Base-by-base conservation (phyloP, 495 filamentous ascomycete species). In the Ascodesmis nigricans region DNA sequence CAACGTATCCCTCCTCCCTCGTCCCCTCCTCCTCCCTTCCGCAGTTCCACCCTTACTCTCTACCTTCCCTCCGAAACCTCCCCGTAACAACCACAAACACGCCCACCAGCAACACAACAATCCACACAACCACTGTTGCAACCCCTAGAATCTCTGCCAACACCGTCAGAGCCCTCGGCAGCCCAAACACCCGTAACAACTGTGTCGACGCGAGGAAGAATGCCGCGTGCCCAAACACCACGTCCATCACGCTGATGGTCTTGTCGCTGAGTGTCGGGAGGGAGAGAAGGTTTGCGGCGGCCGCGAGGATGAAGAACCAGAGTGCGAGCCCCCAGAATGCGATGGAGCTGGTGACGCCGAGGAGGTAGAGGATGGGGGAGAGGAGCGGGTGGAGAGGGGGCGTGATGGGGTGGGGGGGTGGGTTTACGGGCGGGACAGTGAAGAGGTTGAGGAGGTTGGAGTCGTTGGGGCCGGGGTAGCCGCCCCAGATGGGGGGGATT, bases 271-370 rank as follows among this genome's bases (percentile, higher is more conserved):
- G n/a, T n/a, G n/a, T 46, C 4, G 43, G 43, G 19, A 46, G 45
- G 23, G 45, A 36, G n/a, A n/a, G n/a, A n/a, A n/a, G n/a, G n/a
- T n/a, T n/a, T n/a, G n/a, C n/a, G 5, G 28, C 24, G 5, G 38
- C 33, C 2, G 47, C 45, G 14, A 50, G 24, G 5, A 39, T 8
- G 16, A 50, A 50, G 34, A 49, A 38, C 47, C 47, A 50, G 3
- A 45, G 9, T 18, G 47, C 29, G 3, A 50, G 21, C 2, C 47
- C 47, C 47, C 47, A 50, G 13, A 49, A 49, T 27, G 45, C 43
- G n/a, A 50, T 29, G 0, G 39, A 22, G 14, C 36, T 14, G 0
- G 36, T 25, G 9, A 50, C 16, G 0, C 41, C 38, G 11, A 49
- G 40, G 24, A 49, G 49, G 21, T 45, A 49, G 13, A 50, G 22